Conservation (phyloP, 208 protist species). For the Leishmania turanica region DNA sequence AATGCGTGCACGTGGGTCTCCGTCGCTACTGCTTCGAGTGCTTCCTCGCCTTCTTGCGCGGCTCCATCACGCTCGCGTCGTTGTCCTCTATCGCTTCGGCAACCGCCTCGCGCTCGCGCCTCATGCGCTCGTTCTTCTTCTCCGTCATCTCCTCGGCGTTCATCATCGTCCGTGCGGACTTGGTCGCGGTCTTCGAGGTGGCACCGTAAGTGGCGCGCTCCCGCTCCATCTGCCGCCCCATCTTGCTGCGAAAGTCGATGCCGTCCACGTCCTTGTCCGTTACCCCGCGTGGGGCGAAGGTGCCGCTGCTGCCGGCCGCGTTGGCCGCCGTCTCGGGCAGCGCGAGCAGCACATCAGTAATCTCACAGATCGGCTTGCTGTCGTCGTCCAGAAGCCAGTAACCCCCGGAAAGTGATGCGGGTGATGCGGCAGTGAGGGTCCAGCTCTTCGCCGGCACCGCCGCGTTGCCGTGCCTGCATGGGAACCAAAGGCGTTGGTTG, state of each 20-base stretch:
- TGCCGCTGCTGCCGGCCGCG: slow-evolving; percentile 1
- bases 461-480: slow-evolving; percentile 17
- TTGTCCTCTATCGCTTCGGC: slow-evolving; percentile 68
- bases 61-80: slow-evolving; percentile 17
- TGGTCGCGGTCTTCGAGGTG: slow-evolving; percentile 71
- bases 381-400: slow-evolving; percentile 83
- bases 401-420: slow-evolving; percentile 26
- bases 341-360: slow-evolving; percentile 57
- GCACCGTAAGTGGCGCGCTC: slow-evolving; percentile 68
- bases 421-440: slow-evolving; percentile 24
- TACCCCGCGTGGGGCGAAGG: slow-evolving; percentile 42
- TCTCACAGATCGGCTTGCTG: slow-evolving; percentile 57
- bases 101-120: slow-evolving; percentile 59
- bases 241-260: slow-evolving; percentile 75
- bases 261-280: slow-evolving; percentile 45
- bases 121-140: slow-evolving; percentile 51
- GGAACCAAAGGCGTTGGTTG: slow-evolving; percentile 36
- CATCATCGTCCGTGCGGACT: slow-evolving; percentile 59
- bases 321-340: slow-evolving; percentile 19
- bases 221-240: slow-evolving; percentile 65
- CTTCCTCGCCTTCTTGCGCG: slow-evolving; percentile 22
- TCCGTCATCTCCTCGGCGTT: slow-evolving; percentile 60
- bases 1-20: background rate
- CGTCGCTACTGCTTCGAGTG: slow-evolving; percentile 28
- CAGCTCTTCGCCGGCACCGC: slow-evolving; percentile 36